Base-by-base conservation (phyloP, 352 stramenopile species). In the Blastocystis sp. region DNA sequence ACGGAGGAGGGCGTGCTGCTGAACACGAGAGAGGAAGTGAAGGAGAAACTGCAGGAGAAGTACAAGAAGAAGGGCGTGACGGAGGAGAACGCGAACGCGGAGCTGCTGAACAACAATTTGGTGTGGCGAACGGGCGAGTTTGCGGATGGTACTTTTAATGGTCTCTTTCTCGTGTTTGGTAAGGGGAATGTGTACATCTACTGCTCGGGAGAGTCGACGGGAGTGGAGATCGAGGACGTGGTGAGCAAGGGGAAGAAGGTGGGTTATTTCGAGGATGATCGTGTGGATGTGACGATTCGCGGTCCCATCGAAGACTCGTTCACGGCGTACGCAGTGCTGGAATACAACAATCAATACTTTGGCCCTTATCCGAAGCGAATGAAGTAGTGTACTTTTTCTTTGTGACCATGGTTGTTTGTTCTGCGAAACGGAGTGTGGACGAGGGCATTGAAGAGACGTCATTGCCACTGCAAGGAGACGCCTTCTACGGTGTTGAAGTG, bases 161-260 rank as follows among this genome's bases (percentile, higher is more conserved):
- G 74, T 69, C 60, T 84, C 54, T 59, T 84, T 24, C 74, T 84
- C 19, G 74, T 84, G n/a, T 84, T 84, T 48, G 74, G 74, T 59
- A 84, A 84, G 54, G 74, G 74, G 19, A 59, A 84, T 70, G 17
- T 84, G 48, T 84, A 84, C 57, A 84, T 84, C 34, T 84, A 84
- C 34, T 84, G 74, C 43, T 68, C 52, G 9, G n/a, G 52, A 38
- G 4, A 70, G 2, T 28, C 28, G 28, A 52, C 24, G 1, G 74
- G n/a, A 24, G 54, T 84, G 57, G 60, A 66, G 14, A 84, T 84
- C 57, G 54, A 84, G 14, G 74, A 84, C 17, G 74, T 84, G 54
- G 52, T 84, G 21, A 21, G 40, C 7, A 84, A 84, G 34, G 74
- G 74, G 43, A 42, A 68, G 38, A 84, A 84, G 40, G 54, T 84